Evolutionary conservation across 225 moss, liverwort and hornwort species (phyloP), one percentile per base, ranked within the genome.

Genomic region (Sphagnum tenellum): DNA sequence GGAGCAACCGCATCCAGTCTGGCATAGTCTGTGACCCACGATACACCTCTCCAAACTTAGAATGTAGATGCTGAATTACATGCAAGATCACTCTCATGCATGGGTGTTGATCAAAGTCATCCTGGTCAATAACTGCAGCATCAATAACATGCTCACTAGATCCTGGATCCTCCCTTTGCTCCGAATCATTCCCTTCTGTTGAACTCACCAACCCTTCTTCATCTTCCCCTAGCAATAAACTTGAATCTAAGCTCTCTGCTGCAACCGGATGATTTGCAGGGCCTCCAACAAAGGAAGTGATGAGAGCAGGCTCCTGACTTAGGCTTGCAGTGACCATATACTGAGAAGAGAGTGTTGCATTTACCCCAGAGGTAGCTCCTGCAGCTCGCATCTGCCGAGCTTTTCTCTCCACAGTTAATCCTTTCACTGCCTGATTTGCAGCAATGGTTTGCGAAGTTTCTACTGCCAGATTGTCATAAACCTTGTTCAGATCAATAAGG

Each of bases 51-150:
- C 88, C 84, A 68, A 95, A 95, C 56, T 78, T 84, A 6, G 57
- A 60, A 56, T 92, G 79, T 56, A 95, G 66, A 47, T 74, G 74
- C 53, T 85, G 79, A 70, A 92, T 82, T 65, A 89, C 56, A 50
- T 77, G 86, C 64, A 88, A 72, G 60, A 95, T 74, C 68, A 81
- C 84, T 56, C 66, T 62, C 95, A 95, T 92, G 77, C 88, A 92
- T 29, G 92, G 89, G 73, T 92, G 95, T 61, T 88, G 79, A 66
- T 92, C 95, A 74, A 95, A 95, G 74, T 95, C 91, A 69, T 95
- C 94, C 74, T 77, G 84, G 76, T 95, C 89, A 71, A 82, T 47
- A 48, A 74, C 78, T 63, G 45, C 46, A 8, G 67, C 70, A 53
- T 87, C 89, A 54, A 86, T 74, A 54, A 81, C 12, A n/a, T 70